Evolutionary conservation across 805 yeast genomes (phyloP), one percentile per base, ranked within the genome.

Genomic region (Ogataea neopini): DNA sequence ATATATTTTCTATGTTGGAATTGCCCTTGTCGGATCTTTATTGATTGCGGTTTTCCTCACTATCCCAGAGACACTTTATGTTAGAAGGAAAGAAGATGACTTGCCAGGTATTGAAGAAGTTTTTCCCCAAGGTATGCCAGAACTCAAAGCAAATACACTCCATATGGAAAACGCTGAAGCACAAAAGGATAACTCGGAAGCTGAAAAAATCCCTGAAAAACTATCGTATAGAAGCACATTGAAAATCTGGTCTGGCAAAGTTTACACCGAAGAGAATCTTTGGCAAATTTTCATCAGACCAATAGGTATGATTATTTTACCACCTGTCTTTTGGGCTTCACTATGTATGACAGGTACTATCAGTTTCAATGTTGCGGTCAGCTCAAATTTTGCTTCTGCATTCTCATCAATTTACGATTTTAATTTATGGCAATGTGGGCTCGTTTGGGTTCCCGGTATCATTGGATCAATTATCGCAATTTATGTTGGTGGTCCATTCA

Each of bases 61-160:
- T 19, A 72, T 77, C 75, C 82, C 79, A 55, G 83, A 80, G 57
- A 77, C 84, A 6, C 71, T 69, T 40, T 79, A 77, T 50, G 72
- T 72, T 17, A 56, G 67, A 55, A 55, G 46, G 25, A 14, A 14
- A 43, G 49, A 45, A 7, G 45, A 45, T 18, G 40, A 45, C 35
- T 15, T 40, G 4, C 40, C 15, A 19, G 49, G 49, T 14, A 19
- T 45, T 19, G 49, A 45, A 40, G 45, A 40, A 18, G 41, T 45
- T 14, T 45, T 19, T 23, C 49, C 49, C 6, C 20, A 39, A n/a
- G 49, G 49, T 11, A 35, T 40, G 26, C 49, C 49, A 4, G 37
- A 40, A 17, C 44, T 34, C 9, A 45, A 45, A 20, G 33, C 33
- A 18, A 14, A 29, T 2, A 28, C 40, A n/a, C n/a, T 40, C 34